Percentiles rank a stretch among this genome's conserved stretches.
These are phyloP conservation scores for Mucor lusitanicus DNA, from an alignment of 371 early-diverging fungal genomes.

Conservation along the genomic window DNA sequence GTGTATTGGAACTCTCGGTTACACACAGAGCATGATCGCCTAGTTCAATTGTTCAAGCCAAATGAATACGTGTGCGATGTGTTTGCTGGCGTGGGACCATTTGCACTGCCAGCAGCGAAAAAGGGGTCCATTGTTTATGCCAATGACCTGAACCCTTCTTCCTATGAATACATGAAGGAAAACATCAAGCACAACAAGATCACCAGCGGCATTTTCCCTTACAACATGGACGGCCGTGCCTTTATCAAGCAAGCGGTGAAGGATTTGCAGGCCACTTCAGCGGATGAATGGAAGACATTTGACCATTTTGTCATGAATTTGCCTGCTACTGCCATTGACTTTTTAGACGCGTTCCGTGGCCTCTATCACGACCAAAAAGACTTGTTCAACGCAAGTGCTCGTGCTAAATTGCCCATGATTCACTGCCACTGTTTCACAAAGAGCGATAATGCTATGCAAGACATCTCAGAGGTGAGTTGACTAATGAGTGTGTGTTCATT, in stretches of 20 bases:
- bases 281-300: constrained; percentile 67
- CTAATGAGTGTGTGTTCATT: neutral
- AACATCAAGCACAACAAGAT: constrained; percentile 85
- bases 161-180: constrained; percentile 77
- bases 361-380: constrained; percentile 56
- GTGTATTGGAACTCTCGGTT: constrained; percentile 99
- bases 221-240: constrained; percentile 91
- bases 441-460: constrained; percentile 67
- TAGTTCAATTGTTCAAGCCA: constrained; percentile 76
- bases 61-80: constrained; percentile 92
- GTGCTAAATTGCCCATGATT: constrained; percentile 73
- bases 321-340: constrained; percentile 95
- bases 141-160: constrained; percentile 97
- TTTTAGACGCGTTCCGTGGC: constrained; percentile 83
- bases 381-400: constrained; percentile 32
- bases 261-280: constrained; percentile 35
- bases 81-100: constrained; percentile 99
- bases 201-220: constrained; percentile 64
- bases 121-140: constrained; percentile 88
- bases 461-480: constrained; percentile 64
- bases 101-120: constrained; percentile 95
- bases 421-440: constrained; percentile 96
- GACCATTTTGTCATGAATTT: constrained; percentile 98
- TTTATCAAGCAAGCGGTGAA: constrained; percentile 79
- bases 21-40: constrained; percentile 93